Evolutionary conservation across 805 yeast genomes (phyloP), one percentile per base, ranked within the genome.

Genomic region (Suhomyces sp.): DNA sequence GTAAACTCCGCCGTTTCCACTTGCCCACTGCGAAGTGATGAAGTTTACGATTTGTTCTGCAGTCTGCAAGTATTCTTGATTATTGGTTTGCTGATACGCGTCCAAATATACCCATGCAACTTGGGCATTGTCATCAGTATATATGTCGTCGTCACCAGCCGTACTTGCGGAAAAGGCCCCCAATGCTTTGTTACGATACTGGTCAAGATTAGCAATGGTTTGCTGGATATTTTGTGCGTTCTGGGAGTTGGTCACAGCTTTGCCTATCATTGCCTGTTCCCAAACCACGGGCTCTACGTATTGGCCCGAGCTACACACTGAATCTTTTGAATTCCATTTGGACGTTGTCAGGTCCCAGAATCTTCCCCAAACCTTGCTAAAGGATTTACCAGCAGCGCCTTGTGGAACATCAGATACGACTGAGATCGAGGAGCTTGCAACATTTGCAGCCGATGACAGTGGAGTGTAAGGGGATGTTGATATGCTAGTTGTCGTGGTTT

Each of bases 51-150:
- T 54, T 15, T 44, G 46, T 51, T 57, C 26, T 2, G 69, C 70
- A 6, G 54, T 53, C 3, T 56, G 53, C 38, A 66, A 58, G 54
- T 66, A 61, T 5, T 54, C 52, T 4, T 35, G 19, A 35, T 59
- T 57, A 9, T 57, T 45, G 2, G 68, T 63, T 5, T 51, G 13
- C 42, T 52, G 49, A 48, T 64, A 68, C 2, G 65, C 66, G 17
- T 66, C 68, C 15, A 64, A 45, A 38, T 61, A 63, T 2, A 61
- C 63, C 67, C 69, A 68, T 3, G 61, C 62, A 5, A 63, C 51
- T 50, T 68, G 72, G 2, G 65, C 60, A 52, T 66, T 65, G 51
- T 68, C 72, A 50, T 68, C 72, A 17, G 53, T 60, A 51, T 68
- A 68, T 13, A 67, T 58, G 40, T 67, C 69, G 13, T 52, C 46